These are phyloP conservation scores for Murraya koenigii DNA, from an alignment of 345 rosid species.

Conservation along the genomic window DNA sequence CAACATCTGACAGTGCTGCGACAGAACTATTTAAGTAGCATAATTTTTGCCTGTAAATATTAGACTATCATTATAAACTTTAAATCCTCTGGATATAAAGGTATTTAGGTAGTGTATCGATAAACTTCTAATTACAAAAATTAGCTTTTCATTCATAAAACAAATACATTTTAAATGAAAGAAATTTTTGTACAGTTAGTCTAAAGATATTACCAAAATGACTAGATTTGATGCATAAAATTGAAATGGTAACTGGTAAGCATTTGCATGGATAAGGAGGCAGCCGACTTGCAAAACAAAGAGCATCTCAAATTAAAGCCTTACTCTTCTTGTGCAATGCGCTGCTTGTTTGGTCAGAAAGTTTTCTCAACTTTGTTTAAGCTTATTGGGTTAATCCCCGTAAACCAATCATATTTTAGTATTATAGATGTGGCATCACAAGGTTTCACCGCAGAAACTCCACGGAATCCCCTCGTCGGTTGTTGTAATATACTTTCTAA, in stretches of 20 bases:
- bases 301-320: constrained; percentile 12
- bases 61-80: too few relatives aligned
- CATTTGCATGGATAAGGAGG: not conserved
- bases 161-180: too few relatives aligned
- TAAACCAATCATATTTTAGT: not conserved
- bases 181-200: not conserved
- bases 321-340: constrained; percentile 2
- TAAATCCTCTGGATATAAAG: too few relatives aligned
- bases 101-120: rapidly evolving
- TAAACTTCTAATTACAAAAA: too few relatives aligned
- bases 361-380: not conserved
- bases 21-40: too few relatives aligned
- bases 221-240: not conserved
- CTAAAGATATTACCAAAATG: not conserved
- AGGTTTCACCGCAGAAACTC: not conserved
- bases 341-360: constrained; percentile 5
- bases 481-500: not conserved
- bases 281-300: constrained; percentile 4
- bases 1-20: rapidly evolving
- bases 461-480: not conserved
- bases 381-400: not conserved
- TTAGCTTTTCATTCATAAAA: too few relatives aligned
- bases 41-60: too few relatives aligned
- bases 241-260: too few relatives aligned
- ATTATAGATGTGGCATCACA: not conserved